A percentile compares a stretch with the other conserved stretches of the same genome.
phyloP scores from a whole-genome alignment of 371 early-diverging fungal species.

The Encephalitozoon romaleae region DNA sequence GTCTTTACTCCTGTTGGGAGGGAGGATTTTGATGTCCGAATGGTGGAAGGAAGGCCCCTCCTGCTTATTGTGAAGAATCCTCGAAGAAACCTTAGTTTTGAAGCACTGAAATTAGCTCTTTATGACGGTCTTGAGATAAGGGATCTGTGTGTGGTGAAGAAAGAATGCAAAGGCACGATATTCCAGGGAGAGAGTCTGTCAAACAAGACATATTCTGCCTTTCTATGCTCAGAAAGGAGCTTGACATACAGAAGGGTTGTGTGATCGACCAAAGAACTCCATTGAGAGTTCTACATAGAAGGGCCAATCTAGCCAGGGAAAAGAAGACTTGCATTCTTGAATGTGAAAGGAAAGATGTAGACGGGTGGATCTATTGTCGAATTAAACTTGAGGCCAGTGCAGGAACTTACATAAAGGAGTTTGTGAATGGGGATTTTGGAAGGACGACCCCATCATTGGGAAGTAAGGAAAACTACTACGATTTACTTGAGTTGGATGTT shows the following conservation, averaged over 20 bases:
- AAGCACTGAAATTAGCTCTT: conserved; percentile 70
- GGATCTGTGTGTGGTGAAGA: conserved; percentile 34
- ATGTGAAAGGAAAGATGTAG: not conserved
- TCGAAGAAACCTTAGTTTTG: conserved; percentile 70
- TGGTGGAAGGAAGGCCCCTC: conserved; percentile 89
- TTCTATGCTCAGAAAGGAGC: conserved; percentile 15
- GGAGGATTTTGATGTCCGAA: conserved; percentile 89
- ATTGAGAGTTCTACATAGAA: conserved; percentile 68
- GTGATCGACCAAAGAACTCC: conserved; percentile 76
- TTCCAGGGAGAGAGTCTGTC: conserved; percentile 32
- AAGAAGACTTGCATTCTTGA: conserved; percentile 32
- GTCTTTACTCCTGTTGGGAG: conserved; percentile 79
- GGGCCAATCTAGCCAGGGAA: conserved; percentile 52
- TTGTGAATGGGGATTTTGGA: conserved; percentile 85
- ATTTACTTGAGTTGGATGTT: conserved; percentile 75
- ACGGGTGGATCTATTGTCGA: conserved; percentile 22
- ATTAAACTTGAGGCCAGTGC: conserved; percentile 62
- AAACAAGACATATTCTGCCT: conserved; percentile 41
- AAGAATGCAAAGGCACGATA: conserved; percentile 26
- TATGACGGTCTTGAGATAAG: conserved; percentile 62
- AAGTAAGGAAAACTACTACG: conserved; percentile 64
- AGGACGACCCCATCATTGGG: conserved; percentile 74
- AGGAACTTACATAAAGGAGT: conserved; percentile 95
- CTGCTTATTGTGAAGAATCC: conserved; percentile 76
- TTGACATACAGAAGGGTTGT: conserved; percentile 21